These are phyloP conservation scores for Sporisorium sorghi DNA, from an alignment of 1,284 basidiomycete species.

Conservation along the genomic window DNA sequence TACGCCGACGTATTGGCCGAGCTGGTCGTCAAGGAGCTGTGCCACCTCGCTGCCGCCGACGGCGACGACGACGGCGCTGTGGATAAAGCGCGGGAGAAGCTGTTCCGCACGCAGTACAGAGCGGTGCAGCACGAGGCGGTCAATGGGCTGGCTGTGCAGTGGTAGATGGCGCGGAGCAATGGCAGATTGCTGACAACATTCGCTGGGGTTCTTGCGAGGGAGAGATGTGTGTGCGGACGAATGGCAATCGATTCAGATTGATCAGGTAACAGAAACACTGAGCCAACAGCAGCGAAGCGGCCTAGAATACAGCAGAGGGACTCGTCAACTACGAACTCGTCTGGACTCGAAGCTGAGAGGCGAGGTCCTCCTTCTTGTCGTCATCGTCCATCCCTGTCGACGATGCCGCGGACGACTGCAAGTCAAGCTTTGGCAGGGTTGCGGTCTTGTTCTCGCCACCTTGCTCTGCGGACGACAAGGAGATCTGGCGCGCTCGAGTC, in stretches of 20 bases:
- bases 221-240: too few species aligned
- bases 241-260: background rate
- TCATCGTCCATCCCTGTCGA: conserved; percentile 5
- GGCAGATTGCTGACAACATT: too few species aligned
- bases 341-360: background rate
- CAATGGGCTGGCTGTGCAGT: conserved; percentile 80
- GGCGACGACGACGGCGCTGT: conserved; percentile 70
- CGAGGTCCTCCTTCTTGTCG: conserved; percentile 12
- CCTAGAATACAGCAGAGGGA: background rate
- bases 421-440: conserved; percentile 3
- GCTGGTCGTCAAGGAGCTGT: conserved; percentile 72
- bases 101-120: conserved; percentile 85
- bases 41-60: conserved; percentile 42
- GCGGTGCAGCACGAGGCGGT: conserved; percentile 88
- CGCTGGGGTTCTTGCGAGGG: too few species aligned
- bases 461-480: background rate
- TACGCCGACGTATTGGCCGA: conserved; percentile 72
- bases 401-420: conserved; percentile 10
- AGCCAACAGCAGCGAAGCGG: background rate
- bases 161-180: conserved; percentile 72
- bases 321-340: conserved; percentile 2
- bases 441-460: background rate
- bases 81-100: conserved; percentile 70
- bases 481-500: background rate
- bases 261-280: background rate